Evolutionary conservation across 768 basidiomycete species (phyloP), one percentile per base, ranked within the genome.

Genomic region (Porpolomopsis calyptriformis): DNA sequence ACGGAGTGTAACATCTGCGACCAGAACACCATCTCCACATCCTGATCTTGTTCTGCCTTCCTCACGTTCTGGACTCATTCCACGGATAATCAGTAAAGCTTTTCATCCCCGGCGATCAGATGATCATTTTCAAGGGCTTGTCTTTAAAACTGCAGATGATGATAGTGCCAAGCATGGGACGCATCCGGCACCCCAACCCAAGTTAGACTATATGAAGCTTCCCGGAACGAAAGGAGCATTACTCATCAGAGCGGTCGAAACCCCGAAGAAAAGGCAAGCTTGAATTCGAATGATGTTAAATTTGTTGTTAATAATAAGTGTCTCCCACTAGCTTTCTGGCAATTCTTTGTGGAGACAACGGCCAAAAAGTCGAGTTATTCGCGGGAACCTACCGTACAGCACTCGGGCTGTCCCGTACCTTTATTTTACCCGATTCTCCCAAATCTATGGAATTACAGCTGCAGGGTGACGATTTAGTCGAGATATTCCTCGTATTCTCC

Each of bases 331-430:
- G 88, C 61, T 94, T 93, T 68, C 74, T 94, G 19, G 90, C 91
- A 7, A 92, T 93, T 55, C 74, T 94, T 0, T 93, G 91, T 52
- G 90, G 90, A 16, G 91, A 93, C 26, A 84, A 79, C 52, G 91
- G 88, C 12, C 90, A 93, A 67, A 89, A 92, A 57, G 89, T 94
- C 39, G 90, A 94, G 57, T 68, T 94, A 9, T 94, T 93, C 61
- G 90, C 91, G 33, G 90, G 91, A 22, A 90, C 90, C 9, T 86
- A 87, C 53, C 73, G 84, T 45, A 87, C 86, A n/a, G 88, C 90
- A 4, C 76, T 93, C 11, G 85, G 85, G 0, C 72, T 93, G 26
- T 92, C 89, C n/a, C 76, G 90, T 36, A 93, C 90, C 1, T 93
- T 93, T 60, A 92, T 93, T 51, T 68, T 93, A 29, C 90, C 90